These are phyloP conservation scores for Penicillium digitatum DNA, from an alignment of 2,329 filamentous ascomycete species.

Conservation along the genomic window DNA sequence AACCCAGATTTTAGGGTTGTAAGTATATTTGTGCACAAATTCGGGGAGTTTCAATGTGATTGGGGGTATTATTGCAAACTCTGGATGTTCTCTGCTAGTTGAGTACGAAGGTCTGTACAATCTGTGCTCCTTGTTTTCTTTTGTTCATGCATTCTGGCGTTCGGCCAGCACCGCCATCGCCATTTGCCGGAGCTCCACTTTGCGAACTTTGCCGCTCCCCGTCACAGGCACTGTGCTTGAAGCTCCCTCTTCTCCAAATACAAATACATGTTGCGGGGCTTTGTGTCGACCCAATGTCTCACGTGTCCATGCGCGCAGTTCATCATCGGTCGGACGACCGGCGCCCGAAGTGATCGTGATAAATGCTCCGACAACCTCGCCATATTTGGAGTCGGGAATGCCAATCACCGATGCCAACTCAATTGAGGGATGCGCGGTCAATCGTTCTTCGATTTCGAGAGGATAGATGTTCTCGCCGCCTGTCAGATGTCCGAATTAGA, in stretches of 20 bases:
- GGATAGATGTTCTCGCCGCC: conserved; percentile 72
- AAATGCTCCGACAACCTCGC: conserved; percentile 69
- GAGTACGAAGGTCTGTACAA: not conserved
- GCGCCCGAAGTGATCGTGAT: conserved; percentile 34
- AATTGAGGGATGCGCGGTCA: conserved; percentile 62
- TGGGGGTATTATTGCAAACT: conserved; percentile 2
- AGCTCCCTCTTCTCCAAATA: conserved; percentile 63
- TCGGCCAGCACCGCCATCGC: conserved; percentile 43
- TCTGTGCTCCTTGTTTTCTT: not conserved
- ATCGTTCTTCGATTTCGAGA: conserved; percentile 69
- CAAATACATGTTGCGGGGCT: conserved; percentile 69
- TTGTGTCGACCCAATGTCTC: conserved; percentile 62
- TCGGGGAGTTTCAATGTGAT: not conserved
- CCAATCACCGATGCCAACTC: conserved; percentile 66
- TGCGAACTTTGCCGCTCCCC: conserved; percentile 68
- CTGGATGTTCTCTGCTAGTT: not conserved
- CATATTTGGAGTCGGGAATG: conserved; percentile 65
- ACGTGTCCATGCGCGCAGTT: conserved; percentile 61
- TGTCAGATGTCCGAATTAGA: conserved; percentile 19
- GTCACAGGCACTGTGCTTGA: conserved; percentile 56
- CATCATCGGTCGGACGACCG: conserved; percentile 47
- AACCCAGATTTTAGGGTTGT: not conserved
- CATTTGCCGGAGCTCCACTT: conserved; percentile 53
- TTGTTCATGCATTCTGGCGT: conserved; percentile 13
- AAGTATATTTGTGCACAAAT: not conserved